A percentile compares a stretch with the other conserved stretches of the same genome.
These are phyloP conservation scores for Melastoma malabathricum DNA, from an alignment of 345 rosid species.

Conservation along the genomic window DNA sequence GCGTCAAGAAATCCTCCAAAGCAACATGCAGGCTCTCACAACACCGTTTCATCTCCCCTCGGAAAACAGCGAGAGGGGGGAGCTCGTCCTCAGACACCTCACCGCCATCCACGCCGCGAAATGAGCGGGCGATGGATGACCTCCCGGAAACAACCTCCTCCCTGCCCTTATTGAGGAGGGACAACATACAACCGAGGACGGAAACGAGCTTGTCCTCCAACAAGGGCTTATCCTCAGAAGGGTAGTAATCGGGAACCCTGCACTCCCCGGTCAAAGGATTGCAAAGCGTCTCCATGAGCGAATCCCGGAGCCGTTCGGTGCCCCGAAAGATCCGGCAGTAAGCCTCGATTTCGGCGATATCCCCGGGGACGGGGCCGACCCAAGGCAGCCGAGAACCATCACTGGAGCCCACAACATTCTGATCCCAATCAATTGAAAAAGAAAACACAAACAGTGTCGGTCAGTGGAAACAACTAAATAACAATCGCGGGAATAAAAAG, in stretches of 20 bases:
- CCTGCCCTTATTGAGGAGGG: constrained; percentile 77
- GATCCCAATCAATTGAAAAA: constrained; percentile 14
- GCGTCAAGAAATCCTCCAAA: constrained; percentile 70
- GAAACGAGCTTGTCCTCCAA: constrained; percentile 89
- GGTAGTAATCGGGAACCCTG: constrained; percentile 53
- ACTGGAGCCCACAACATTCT: constrained; percentile 31
- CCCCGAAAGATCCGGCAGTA: constrained; percentile 90
- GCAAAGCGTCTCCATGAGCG: constrained; percentile 85
- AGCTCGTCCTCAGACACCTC: constrained; percentile 55
- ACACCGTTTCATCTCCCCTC: constrained; percentile 93
- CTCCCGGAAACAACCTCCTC: constrained; percentile 92
- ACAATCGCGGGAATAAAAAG: neutral
- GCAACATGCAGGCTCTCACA: constrained; percentile 92
- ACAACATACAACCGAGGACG: constrained; percentile 78
- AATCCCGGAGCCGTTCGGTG: constrained; percentile 67
- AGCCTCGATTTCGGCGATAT: constrained; percentile 93
- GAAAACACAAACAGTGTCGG: neutral
- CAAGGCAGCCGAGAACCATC: constrained; percentile 64
- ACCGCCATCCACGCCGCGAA: constrained; percentile 31
- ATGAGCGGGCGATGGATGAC: constrained; percentile 37
- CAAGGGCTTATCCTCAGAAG: constrained; percentile 68
- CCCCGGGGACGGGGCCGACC: constrained; percentile 95
- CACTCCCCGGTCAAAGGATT: constrained; percentile 96
- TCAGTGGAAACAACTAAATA: neutral
- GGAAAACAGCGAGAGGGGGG: constrained; percentile 86